A percentile compares a stretch with the other conserved stretches of the same genome.
These are phyloP conservation scores for Rhytidiadelphus loreus DNA, from an alignment of 225 moss, liverwort and hornwort genomes.

Conservation along the genomic window DNA sequence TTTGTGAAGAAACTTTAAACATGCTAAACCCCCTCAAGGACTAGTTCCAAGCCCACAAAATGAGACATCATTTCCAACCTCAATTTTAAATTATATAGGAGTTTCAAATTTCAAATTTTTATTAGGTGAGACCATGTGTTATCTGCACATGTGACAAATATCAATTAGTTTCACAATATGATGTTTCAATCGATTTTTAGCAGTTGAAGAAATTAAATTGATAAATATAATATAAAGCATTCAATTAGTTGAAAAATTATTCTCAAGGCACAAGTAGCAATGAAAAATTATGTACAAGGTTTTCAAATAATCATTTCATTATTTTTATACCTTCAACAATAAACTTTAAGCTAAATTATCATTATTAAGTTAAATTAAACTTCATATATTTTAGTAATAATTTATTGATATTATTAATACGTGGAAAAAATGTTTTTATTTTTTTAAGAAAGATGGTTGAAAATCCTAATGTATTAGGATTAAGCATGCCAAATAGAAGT, in stretches of 20 bases:
- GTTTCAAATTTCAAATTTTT: not conserved
- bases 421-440: too few relatives aligned
- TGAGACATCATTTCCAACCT: not conserved
- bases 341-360: not conserved
- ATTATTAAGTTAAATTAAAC: not conserved
- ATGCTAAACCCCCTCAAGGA: not conserved
- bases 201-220: too few relatives aligned
- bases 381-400: not conserved
- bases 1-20: not conserved
- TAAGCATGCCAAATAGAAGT: not conserved
- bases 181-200: too few relatives aligned
- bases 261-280: too few relatives aligned
- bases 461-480: not conserved
- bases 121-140: too few relatives aligned
- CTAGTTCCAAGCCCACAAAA: not conserved
- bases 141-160: too few relatives aligned
- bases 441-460: not conserved
- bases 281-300: too few relatives aligned
- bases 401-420: not conserved
- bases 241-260: too few relatives aligned
- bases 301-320: not conserved
- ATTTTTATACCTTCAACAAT: not conserved
- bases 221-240: too few relatives aligned
- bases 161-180: rapidly evolving
- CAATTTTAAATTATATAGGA: not conserved